These are phyloP conservation scores for Tolypocladium ovalisporum DNA, from an alignment of 2,329 filamentous ascomycete species.

Conservation along the genomic window DNA sequence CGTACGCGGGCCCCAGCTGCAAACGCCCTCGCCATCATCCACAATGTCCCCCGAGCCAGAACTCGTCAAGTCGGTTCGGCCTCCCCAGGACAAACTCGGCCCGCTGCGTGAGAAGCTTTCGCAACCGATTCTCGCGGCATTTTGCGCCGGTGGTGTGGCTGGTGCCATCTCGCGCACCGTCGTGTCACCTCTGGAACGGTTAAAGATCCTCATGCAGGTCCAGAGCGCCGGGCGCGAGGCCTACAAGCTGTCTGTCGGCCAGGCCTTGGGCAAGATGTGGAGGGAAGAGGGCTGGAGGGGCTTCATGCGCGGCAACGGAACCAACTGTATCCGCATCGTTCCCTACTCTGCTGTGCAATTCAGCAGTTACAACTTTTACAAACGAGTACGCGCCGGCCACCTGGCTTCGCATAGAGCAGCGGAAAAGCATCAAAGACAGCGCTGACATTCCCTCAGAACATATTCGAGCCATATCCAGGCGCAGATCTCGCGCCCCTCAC, in stretches of 20 bases:
- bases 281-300: conserved; percentile 92
- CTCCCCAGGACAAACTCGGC: conserved; percentile 7
- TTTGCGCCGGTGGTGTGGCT: conserved; percentile 86
- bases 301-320: conserved; percentile 96
- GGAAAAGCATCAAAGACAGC: neutral
- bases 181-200: conserved; percentile 85
- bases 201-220: conserved; percentile 97
- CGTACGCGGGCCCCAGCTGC: conserved; percentile 12
- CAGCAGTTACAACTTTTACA: conserved; percentile 96
- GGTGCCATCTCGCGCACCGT: conserved; percentile 97
- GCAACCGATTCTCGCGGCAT: conserved; percentile 80
- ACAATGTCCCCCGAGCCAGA: conserved; percentile 14
- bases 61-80: conserved; percentile 15
- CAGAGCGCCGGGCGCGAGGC: conserved; percentile 84
- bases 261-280: conserved; percentile 92
- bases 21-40: conserved; percentile 3
- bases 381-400: conserved; percentile 49
- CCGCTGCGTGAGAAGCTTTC: conserved; percentile 47
- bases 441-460: conserved; percentile 33
- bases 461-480: conserved; percentile 68
- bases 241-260: conserved; percentile 84
- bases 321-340: conserved; percentile 96
- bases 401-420: neutral
- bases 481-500: conserved; percentile 61
- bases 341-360: conserved; percentile 98